These are phyloP conservation scores for Sicyos baderoa DNA, from an alignment of 306 rosid genomes.

Conservation along the genomic window DNA sequence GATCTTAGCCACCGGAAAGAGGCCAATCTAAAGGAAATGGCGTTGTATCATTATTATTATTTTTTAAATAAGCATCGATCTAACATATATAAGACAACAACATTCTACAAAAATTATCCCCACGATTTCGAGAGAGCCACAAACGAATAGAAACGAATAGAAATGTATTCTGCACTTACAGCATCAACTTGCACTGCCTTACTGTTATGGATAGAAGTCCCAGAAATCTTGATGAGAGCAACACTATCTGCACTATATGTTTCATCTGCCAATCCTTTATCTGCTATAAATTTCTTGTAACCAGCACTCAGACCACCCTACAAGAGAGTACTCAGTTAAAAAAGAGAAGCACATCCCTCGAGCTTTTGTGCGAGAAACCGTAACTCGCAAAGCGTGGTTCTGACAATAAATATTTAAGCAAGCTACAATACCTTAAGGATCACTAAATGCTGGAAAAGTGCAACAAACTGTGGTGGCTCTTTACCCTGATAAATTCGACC, in stretches of 20 bases:
- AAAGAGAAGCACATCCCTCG: not conserved
- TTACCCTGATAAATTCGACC: slow-evolving; percentile 83
- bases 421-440: slow-evolving; percentile 61
- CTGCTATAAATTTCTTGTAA: slow-evolving; percentile 55
- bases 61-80: too few species aligned
- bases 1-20: too few species aligned
- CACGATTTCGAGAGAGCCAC: too few species aligned
- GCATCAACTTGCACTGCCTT: slow-evolving; percentile 81
- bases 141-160: not conserved
- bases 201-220: slow-evolving; percentile 66
- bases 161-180: slow-evolving; percentile 39
- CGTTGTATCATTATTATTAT: too few species aligned
- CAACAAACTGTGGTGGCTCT: slow-evolving; percentile 87
- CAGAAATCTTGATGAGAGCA: slow-evolving; percentile 70
- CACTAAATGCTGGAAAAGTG: slow-evolving; percentile 87
- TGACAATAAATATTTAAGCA: not conserved
- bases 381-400: not conserved
- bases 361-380: slow-evolving; percentile 4
- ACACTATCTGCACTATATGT: slow-evolving; percentile 56
- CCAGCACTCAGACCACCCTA: slow-evolving; percentile 96
- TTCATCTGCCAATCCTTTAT: slow-evolving; percentile 66
- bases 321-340: slow-evolving; percentile 17
- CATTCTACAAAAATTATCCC: too few species aligned
- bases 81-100: too few species aligned
- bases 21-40: too few species aligned